Percentiles rank a stretch among this genome's conserved stretches.
phyloP scores from a whole-genome alignment of 805 yeast species.

The Saccharomycopsis lassenensis region DNA sequence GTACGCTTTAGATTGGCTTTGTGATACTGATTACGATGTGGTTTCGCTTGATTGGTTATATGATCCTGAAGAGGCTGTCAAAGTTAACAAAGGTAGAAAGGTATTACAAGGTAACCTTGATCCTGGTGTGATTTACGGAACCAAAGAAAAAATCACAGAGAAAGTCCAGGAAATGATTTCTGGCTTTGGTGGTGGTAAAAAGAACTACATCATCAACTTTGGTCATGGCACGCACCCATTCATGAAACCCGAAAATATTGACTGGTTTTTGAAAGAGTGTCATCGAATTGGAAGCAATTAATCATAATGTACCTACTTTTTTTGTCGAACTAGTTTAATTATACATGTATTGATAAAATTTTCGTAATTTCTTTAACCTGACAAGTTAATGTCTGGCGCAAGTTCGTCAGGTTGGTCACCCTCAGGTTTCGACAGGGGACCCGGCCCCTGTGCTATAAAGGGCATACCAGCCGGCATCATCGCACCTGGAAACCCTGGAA shows the following conservation, averaged over 20 bases:
- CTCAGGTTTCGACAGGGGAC: too few species aligned
- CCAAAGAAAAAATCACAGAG: conserved; percentile 64
- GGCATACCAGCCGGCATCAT: conserved; percentile 19
- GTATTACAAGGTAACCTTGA: conserved; percentile 91
- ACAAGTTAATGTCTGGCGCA: conserved; percentile 1
- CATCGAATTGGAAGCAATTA: conserved; percentile 60
- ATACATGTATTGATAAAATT: background rate
- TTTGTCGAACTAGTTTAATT: too few species aligned
- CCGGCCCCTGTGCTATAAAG: too few species aligned
- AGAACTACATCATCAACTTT: conserved; percentile 83
- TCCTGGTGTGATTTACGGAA: conserved; percentile 91
- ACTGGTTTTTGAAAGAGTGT: conserved; percentile 76
- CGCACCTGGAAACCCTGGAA: background rate
- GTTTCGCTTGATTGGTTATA: conserved; percentile 93
- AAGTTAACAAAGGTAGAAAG: conserved; percentile 62
- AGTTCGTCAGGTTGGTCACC: too few species aligned
- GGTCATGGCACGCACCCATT: conserved; percentile 99
- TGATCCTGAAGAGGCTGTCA: conserved; percentile 76
- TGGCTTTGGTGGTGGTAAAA: conserved; percentile 91
- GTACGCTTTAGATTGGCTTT: conserved; percentile 84
- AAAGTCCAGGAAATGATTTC: conserved; percentile 82
- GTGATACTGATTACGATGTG: conserved; percentile 70
- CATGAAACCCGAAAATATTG: conserved; percentile 87
- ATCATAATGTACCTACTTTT: too few species aligned
- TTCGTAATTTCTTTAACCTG: background rate